phyloP scores from a whole-genome alignment of 176 grass and related monocot genomes.

The Sorghum bicolor region DNA sequence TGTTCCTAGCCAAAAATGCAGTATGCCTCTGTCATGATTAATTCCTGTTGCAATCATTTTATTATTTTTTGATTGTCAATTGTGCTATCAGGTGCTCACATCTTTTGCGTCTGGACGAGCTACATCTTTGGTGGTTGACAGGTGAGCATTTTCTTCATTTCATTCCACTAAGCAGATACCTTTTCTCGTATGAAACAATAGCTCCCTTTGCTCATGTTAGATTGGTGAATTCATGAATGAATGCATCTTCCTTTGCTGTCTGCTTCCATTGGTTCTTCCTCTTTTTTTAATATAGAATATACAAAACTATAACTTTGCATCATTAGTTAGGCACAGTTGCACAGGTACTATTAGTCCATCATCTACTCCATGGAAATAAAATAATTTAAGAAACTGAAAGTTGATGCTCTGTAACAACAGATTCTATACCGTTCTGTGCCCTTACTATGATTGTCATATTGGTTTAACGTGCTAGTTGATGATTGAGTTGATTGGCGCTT shows the following conservation, averaged over 20 bases:
- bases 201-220: not conserved
- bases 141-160: slow-evolving; percentile 45
- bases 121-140: slow-evolving; percentile 97
- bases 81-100: slow-evolving; percentile 78
- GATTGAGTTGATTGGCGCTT: not conserved
- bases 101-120: slow-evolving; percentile 99
- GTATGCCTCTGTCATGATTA: slow-evolving; percentile 53
- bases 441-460: not conserved
- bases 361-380: not conserved
- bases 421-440: not conserved
- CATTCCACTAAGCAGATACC: not conserved
- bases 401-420: not conserved
- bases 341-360: not conserved
- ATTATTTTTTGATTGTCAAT: slow-evolving; percentile 36
- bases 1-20: slow-evolving; percentile 98
- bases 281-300: not conserved
- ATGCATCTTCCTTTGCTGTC: not conserved
- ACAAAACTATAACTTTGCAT: slow-evolving; percentile 3
- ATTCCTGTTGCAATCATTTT: slow-evolving; percentile 28
- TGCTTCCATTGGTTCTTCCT: not conserved
- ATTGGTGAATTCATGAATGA: slow-evolving; percentile 14
- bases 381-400: not conserved
- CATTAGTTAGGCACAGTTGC: not conserved
- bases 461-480: not conserved
- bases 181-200: not conserved